Evolutionary conservation across 768 basidiomycete genomes (phyloP).

Genomic region (Imleria badia): DNA sequence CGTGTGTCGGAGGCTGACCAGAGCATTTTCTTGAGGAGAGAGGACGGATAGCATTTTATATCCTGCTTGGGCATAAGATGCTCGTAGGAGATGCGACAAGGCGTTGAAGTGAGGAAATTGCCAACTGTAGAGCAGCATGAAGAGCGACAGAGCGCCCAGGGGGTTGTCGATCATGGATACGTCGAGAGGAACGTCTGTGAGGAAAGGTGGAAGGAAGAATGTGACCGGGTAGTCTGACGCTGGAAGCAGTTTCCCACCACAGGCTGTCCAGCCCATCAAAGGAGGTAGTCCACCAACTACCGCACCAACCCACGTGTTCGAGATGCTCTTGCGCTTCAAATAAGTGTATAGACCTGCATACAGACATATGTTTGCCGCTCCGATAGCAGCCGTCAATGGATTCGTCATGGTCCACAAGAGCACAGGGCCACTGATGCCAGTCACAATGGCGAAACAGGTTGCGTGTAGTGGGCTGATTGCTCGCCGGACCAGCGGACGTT

Average conservation of each 20-base stretch:
- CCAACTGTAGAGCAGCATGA: conserved; percentile 90
- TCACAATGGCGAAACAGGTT: conserved; percentile 68
- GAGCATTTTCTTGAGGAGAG: conserved; percentile 73
- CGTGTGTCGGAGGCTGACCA: conserved; percentile 84
- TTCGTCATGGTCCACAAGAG: conserved; percentile 83
- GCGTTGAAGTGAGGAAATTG: conserved; percentile 99
- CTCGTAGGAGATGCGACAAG: conserved; percentile 83
- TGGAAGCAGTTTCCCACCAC: conserved; percentile 76
- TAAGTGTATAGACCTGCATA: conserved; percentile 94
- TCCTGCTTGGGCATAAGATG: conserved; percentile 88
- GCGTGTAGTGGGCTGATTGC: conserved; percentile 88
- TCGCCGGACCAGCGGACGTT: conserved; percentile 80
- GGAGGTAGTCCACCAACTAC: conserved; percentile 93
- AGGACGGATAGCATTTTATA: conserved; percentile 91
- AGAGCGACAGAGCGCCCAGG: conserved; percentile 75
- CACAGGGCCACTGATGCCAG: conserved; percentile 76
- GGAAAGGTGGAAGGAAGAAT: conserved; percentile 61
- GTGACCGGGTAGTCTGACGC: conserved; percentile 56
- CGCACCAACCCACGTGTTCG: conserved; percentile 94
- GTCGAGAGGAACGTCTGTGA: conserved; percentile 43
- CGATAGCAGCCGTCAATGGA: conserved; percentile 81
- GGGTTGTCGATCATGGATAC: conserved; percentile 70
- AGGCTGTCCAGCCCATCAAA: conserved; percentile 98
- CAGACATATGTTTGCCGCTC: conserved; percentile 78
- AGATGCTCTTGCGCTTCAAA: conserved; percentile 77